These are phyloP conservation scores for Eucalyptus viminalis DNA, from an alignment of 345 rosid genomes.

Conservation along the genomic window DNA sequence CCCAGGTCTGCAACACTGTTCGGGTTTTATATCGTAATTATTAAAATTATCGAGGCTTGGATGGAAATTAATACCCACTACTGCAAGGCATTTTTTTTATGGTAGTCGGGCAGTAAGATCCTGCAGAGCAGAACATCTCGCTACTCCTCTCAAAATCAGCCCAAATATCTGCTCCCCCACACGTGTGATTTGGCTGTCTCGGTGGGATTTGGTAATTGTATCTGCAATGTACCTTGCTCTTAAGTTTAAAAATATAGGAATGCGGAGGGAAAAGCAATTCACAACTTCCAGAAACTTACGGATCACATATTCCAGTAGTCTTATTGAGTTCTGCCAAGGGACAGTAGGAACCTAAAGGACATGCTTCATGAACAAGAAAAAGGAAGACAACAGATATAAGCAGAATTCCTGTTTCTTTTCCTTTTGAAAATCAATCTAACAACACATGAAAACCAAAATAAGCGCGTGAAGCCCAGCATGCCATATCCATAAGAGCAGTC, in stretches of 20 bases:
- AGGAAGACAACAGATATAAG: background rate
- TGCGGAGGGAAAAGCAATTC: background rate
- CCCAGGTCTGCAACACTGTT: background rate
- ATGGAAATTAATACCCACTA: slow-evolving; percentile 63
- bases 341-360: slow-evolving; percentile 79
- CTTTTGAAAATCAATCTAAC: background rate
- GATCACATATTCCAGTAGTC: slow-evolving; percentile 61
- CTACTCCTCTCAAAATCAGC: slow-evolving; percentile 38
- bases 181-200: slow-evolving; percentile 49
- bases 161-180: slow-evolving; percentile 84
- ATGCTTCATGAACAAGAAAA: slow-evolving; percentile 39
- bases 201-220: slow-evolving; percentile 73
- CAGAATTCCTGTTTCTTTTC: background rate
- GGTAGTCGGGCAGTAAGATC: slow-evolving; percentile 80
- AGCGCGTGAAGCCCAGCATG: background rate
- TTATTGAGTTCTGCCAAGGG: slow-evolving; percentile 70
- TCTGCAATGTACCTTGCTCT: slow-evolving; percentile 22
- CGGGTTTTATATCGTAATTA: background rate
- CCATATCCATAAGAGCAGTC: background rate
- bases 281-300: slow-evolving; percentile 40
- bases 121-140: slow-evolving; percentile 71
- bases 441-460: background rate
- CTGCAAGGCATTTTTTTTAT: slow-evolving; percentile 47
- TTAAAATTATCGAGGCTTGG: slow-evolving; percentile 2
- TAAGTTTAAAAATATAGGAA: background rate